Evolutionary conservation across 1,284 basidiomycete genomes (phyloP).

Genomic region (Rhodotorula sp.): DNA sequence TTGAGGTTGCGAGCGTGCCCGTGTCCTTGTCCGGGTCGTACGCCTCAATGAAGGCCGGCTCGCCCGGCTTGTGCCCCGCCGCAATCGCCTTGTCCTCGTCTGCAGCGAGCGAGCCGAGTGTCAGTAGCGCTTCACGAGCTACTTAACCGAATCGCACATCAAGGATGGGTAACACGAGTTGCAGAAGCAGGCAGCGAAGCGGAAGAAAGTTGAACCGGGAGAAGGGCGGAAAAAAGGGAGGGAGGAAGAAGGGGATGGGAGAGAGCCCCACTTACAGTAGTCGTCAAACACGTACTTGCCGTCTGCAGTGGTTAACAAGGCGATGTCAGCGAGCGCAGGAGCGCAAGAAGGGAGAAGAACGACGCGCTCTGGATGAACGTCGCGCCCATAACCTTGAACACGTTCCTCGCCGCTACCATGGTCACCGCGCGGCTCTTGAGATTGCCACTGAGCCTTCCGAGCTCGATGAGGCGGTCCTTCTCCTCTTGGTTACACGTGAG

Average conservation of each 20-base stretch:
- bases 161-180: too few species aligned
- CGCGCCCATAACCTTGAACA: slow-evolving; percentile 91
- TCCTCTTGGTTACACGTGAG: slow-evolving; percentile 81
- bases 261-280: slow-evolving; percentile 74
- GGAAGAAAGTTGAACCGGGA: too few species aligned
- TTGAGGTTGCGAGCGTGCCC: slow-evolving; percentile 50
- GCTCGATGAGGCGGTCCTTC: slow-evolving; percentile 86
- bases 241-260: neutral
- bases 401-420: slow-evolving; percentile 86
- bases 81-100: slow-evolving; percentile 46
- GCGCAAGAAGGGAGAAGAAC: neutral
- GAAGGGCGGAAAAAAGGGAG: slow-evolving; percentile 64
- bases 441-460: slow-evolving; percentile 83
- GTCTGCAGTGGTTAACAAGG: slow-evolving; percentile 57
- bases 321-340: neutral
- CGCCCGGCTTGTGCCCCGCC: slow-evolving; percentile 41
- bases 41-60: slow-evolving; percentile 42
- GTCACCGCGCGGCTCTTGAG: slow-evolving; percentile 89
- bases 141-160: too few species aligned
- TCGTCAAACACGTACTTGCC: slow-evolving; percentile 91
- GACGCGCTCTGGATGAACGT: slow-evolving; percentile 77
- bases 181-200: too few species aligned
- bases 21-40: slow-evolving; percentile 52
- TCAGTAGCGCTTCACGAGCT: too few species aligned
- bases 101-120: too few species aligned